Percentiles rank a stretch among this genome's conserved stretches.
These are phyloP conservation scores for Albifimbria verrucaria DNA, from an alignment of 2,329 filamentous ascomycete genomes.

Conservation along the genomic window DNA sequence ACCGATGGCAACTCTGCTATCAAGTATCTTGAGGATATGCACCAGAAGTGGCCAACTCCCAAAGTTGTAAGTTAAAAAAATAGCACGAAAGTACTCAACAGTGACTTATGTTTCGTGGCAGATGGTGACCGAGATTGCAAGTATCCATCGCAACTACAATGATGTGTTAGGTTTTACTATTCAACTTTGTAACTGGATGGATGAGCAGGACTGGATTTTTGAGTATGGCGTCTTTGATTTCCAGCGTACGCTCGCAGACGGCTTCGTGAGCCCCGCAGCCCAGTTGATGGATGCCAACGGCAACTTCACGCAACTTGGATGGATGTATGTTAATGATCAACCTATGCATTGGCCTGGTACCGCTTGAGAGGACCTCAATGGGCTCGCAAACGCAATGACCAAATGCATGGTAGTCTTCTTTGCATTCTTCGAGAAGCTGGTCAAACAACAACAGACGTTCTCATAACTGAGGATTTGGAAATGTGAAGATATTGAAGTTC, in stretches of 20 bases:
- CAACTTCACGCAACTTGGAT: background rate
- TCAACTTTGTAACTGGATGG: constrained; percentile 2
- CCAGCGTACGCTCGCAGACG: background rate
- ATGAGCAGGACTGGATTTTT: background rate
- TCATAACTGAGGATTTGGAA: too few species aligned
- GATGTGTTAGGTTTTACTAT: background rate
- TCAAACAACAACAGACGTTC: too few species aligned
- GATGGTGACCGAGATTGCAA: constrained; percentile 1
- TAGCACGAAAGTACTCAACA: too few species aligned
- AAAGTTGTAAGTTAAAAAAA: background rate
- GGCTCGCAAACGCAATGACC: too few species aligned
- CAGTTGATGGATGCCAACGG: constrained; percentile 1
- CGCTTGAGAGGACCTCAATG: too few species aligned
- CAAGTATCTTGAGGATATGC: background rate
- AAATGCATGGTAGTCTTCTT: too few species aligned
- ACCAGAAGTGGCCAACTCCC: background rate
- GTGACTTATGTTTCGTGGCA: background rate
- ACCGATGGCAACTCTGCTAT: background rate
- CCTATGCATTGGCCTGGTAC: background rate
- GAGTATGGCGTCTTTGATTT: constrained; percentile 1
- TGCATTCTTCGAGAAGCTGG: too few species aligned
- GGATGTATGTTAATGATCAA: background rate
- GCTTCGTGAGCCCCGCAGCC: background rate
- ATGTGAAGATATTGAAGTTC: too few species aligned
- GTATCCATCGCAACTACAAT: constrained; percentile 1